Percentiles rank a stretch among this genome's conserved stretches.
These are phyloP conservation scores for Neonectria magnoliae DNA, from an alignment of 2,329 filamentous ascomycete species.

Conservation along the genomic window DNA sequence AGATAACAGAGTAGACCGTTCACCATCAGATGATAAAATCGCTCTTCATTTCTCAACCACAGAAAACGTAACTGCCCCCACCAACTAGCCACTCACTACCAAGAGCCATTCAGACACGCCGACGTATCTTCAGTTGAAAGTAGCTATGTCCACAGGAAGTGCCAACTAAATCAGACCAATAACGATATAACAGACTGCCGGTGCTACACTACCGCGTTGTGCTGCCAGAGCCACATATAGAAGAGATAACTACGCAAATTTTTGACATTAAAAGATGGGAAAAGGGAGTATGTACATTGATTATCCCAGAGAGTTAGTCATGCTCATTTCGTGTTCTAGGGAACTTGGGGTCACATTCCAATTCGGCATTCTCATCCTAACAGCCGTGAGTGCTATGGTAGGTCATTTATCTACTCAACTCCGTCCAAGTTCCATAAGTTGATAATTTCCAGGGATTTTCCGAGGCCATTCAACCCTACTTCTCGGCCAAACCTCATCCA, in stretches of 20 bases:
- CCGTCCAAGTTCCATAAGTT: not conserved
- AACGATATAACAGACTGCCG: constrained; percentile 27
- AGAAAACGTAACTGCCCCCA: not conserved
- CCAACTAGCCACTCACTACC: not conserved
- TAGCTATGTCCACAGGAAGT: constrained; percentile 28
- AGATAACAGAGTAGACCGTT: too few species aligned
- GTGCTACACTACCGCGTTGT: constrained; percentile 36
- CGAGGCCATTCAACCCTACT: constrained; percentile 34
- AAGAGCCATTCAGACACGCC: not conserved
- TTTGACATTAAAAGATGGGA: constrained; percentile 37
- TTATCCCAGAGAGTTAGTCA: not conserved
- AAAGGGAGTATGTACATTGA: constrained; percentile 24
- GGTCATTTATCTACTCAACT: not conserved
- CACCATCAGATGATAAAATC: too few species aligned
- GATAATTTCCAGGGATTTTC: constrained; percentile 29
- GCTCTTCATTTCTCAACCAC: too few species aligned
- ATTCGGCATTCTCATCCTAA: constrained; percentile 40
- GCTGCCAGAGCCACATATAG: constrained; percentile 23
- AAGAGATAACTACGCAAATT: constrained; percentile 26
- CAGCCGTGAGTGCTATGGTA: constrained; percentile 39
- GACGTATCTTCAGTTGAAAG: not conserved
- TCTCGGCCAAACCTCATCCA: constrained; percentile 27
- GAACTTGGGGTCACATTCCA: constrained; percentile 36
- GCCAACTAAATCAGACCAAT: constrained; percentile 31
- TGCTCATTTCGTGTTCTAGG: constrained; percentile 2